Percentiles rank a stretch among this genome's conserved stretches.
Evolutionary conservation across 129 eudicot species (phyloP).

Genomic region (Calendula officinalis): DNA sequence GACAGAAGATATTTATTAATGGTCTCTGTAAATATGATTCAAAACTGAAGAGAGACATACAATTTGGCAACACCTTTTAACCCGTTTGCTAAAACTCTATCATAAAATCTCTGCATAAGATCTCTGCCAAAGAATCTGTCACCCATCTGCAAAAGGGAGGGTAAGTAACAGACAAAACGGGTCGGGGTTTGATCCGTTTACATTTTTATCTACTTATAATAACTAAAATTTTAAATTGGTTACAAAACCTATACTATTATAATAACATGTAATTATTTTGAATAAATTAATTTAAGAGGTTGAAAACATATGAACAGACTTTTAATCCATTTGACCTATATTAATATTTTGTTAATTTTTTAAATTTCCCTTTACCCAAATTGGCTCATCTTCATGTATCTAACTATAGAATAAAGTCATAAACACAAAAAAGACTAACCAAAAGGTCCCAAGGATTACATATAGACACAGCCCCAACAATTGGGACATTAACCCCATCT

Average conservation of each 20-base stretch:
- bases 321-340: too few species aligned
- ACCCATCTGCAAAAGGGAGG: slow-evolving; percentile 52
- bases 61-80: slow-evolving; percentile 59
- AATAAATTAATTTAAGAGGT: too few species aligned
- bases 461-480: slow-evolving; percentile 81
- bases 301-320: neutral
- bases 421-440: slow-evolving; percentile 47
- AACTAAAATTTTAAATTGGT: neutral
- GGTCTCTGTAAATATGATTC: neutral
- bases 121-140: slow-evolving; percentile 73
- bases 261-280: neutral
- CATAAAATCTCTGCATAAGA: slow-evolving; percentile 64
- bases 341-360: too few species aligned
- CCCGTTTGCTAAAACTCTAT: slow-evolving; percentile 60
- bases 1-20: neutral
- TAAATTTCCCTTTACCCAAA: neutral
- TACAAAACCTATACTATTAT: neutral
- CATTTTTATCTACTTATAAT: neutral
- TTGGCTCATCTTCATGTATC: neutral
- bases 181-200: too few species aligned
- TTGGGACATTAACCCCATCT: slow-evolving; percentile 62
- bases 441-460: slow-evolving; percentile 91
- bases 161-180: neutral
- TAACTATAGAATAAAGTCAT: too few species aligned
- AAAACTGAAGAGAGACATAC: slow-evolving; percentile 46